These are phyloP conservation scores for Phytophthora agathidicida DNA, from an alignment of 352 stramenopile species.

Conservation along the genomic window DNA sequence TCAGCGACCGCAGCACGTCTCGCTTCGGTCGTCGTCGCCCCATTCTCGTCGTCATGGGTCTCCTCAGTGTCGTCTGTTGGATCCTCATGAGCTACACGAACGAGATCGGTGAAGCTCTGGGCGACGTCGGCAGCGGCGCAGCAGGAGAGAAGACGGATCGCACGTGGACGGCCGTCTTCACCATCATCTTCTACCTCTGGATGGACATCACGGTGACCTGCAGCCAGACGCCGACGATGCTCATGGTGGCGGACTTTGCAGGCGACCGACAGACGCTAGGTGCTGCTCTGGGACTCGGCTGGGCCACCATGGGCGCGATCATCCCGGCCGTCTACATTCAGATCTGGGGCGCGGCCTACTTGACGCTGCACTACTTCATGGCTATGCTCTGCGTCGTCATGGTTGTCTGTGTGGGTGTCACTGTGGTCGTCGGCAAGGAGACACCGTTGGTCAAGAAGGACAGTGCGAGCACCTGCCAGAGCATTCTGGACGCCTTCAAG, in stretches of 20 bases:
- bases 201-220: conserved; percentile 57
- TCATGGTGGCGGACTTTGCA: conserved; percentile 51
- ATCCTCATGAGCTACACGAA: conserved; percentile 41
- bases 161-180: conserved; percentile 36
- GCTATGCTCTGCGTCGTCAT: conserved; percentile 44
- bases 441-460: conserved; percentile 29
- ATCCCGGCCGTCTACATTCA: conserved; percentile 46
- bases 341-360: conserved; percentile 42
- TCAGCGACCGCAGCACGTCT: conserved; percentile 46
- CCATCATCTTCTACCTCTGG: conserved; percentile 49
- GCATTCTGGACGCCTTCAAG: conserved; percentile 35
- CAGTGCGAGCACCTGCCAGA: conserved; percentile 10
- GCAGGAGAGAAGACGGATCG: conserved; percentile 27
- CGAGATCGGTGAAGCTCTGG: conserved; percentile 30
- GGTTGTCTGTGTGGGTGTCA: conserved; percentile 25
- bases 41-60: conserved; percentile 35
- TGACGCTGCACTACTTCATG: conserved; percentile 45
- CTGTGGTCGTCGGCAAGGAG: conserved; percentile 45
- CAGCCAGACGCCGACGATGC: conserved; percentile 34
- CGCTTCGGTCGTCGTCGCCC: conserved; percentile 45
- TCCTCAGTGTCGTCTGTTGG: conserved; percentile 42
- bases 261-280: conserved; percentile 46
- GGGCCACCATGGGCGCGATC: conserved; percentile 35
- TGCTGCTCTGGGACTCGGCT: conserved; percentile 30
- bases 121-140: conserved; percentile 26